Conservation (phyloP, 306 rosid genomes). For the Citrullus colocynthis region DNA sequence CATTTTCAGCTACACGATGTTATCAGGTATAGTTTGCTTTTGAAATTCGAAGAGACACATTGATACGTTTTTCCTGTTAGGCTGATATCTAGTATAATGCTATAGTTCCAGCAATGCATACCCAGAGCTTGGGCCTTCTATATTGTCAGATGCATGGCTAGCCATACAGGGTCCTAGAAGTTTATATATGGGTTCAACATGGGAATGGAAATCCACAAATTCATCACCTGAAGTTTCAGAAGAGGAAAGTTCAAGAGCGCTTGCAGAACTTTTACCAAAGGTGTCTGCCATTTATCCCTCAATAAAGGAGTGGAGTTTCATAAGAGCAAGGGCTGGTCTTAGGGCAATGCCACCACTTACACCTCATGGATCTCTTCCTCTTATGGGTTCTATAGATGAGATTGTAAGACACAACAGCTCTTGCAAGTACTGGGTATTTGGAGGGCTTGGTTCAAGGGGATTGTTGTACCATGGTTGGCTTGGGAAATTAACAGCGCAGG, state of each 20-base stretch:
- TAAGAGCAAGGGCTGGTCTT: slow-evolving; percentile 77
- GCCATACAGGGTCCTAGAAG: slow-evolving; percentile 54
- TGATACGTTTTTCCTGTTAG: background rate
- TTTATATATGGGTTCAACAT: slow-evolving; percentile 66
- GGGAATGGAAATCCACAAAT: slow-evolving; percentile 83
- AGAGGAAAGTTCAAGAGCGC: slow-evolving; percentile 52
- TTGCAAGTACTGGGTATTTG: slow-evolving; percentile 75
- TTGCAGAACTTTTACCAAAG: slow-evolving; percentile 65
- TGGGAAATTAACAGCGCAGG: slow-evolving; percentile 65
- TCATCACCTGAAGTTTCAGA: slow-evolving; percentile 47
- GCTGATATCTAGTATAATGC: background rate
- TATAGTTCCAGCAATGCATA: slow-evolving; percentile 42
- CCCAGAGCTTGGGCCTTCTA: slow-evolving; percentile 57
- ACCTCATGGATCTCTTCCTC: slow-evolving; percentile 71
- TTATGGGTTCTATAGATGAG: slow-evolving; percentile 68
- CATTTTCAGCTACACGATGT: slow-evolving; percentile 51
- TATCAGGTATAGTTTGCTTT: slow-evolving; percentile 24
- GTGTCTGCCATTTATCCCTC: slow-evolving; percentile 49
- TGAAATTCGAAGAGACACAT: background rate
- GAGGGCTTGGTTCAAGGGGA: slow-evolving; percentile 90
- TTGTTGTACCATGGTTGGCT: slow-evolving; percentile 86
- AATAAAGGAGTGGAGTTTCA: slow-evolving; percentile 50
- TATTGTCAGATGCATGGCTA: slow-evolving; percentile 86
- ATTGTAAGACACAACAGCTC: slow-evolving; percentile 21
- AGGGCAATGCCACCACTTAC: slow-evolving; percentile 97